Evolutionary conservation across 768 basidiomycete species (phyloP).

Genomic region (Daedalea quercina): DNA sequence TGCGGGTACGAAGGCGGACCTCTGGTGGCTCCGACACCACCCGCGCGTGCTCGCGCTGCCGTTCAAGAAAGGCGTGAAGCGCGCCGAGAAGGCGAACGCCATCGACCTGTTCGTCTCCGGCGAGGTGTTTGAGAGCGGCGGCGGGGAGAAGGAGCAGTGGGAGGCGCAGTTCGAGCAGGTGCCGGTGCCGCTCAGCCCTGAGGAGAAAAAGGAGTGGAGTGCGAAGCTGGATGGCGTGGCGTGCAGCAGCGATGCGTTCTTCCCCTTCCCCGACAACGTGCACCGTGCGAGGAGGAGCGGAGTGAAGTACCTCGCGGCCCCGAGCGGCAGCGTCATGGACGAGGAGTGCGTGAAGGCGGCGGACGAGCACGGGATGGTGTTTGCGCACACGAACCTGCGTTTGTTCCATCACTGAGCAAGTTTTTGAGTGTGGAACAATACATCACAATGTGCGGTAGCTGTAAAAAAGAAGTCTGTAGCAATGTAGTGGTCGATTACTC

Average conservation of each 20-base stretch:
- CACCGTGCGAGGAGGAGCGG: constrained; percentile 90
- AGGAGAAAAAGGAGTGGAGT: constrained; percentile 74
- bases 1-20: constrained; percentile 95
- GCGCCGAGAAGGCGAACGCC: constrained; percentile 97
- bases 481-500: no score
- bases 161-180: constrained; percentile 75
- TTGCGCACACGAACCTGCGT: constrained; percentile 81
- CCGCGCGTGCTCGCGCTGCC: constrained; percentile 86
- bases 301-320: constrained; percentile 86
- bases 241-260: constrained; percentile 97
- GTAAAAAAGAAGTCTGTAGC: no score
- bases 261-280: constrained; percentile 99
- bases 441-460: no score
- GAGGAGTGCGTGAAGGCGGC: constrained; percentile 93
- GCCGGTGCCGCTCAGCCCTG: constrained; percentile 56
- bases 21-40: constrained; percentile 99
- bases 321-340: constrained; percentile 96
- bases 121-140: constrained; percentile 81
- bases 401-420: constrained; percentile 77
- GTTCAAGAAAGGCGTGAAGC: constrained; percentile 96
- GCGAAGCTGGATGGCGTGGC: constrained; percentile 74
- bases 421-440: not conserved
- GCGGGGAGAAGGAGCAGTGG: constrained; percentile 88
- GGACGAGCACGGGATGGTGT: constrained; percentile 88
- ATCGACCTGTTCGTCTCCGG: constrained; percentile 95